phyloP scores from a whole-genome alignment of 2,329 filamentous ascomycete genomes.

The Fusarium guadeloupense region DNA sequence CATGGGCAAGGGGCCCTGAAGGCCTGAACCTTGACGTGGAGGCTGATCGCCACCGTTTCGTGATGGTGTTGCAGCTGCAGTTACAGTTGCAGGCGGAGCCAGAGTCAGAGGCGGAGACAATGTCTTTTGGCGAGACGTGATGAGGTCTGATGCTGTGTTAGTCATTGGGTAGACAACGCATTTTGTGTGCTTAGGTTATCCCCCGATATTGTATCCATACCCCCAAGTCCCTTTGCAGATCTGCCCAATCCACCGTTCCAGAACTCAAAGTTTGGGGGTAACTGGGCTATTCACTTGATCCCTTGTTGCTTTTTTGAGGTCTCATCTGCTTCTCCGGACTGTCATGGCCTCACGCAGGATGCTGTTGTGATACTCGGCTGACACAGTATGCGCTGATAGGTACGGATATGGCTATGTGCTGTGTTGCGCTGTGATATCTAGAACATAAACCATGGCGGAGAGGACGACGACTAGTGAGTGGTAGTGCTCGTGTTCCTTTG shows the following conservation, averaged over 20 bases:
- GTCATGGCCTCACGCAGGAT: neutral
- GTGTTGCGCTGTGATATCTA: neutral
- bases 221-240: conserved; percentile 5
- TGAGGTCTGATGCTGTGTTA: neutral
- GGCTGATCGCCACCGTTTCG: conserved; percentile 31
- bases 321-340: neutral
- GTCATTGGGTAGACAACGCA: conserved; percentile 7
- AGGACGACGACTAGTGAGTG: conserved; percentile 3
- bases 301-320: conserved; percentile 5
- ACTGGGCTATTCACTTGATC: neutral
- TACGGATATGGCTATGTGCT: neutral
- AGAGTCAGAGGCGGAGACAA: conserved; percentile 9
- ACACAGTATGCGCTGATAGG: neutral
- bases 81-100: conserved; percentile 14
- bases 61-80: conserved; percentile 27
- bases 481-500: conserved; percentile 33
- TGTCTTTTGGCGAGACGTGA: conserved; percentile 3
- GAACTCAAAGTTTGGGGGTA: conserved; percentile 9
- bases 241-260: neutral
- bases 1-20: conserved; percentile 19
- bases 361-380: neutral
- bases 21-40: conserved; percentile 34
- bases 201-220: neutral
- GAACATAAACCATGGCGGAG: neutral
- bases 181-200: neutral